phyloP scores from a whole-genome alignment of 2,329 filamentous ascomycete genomes.

The Diaporthe sp. region DNA sequence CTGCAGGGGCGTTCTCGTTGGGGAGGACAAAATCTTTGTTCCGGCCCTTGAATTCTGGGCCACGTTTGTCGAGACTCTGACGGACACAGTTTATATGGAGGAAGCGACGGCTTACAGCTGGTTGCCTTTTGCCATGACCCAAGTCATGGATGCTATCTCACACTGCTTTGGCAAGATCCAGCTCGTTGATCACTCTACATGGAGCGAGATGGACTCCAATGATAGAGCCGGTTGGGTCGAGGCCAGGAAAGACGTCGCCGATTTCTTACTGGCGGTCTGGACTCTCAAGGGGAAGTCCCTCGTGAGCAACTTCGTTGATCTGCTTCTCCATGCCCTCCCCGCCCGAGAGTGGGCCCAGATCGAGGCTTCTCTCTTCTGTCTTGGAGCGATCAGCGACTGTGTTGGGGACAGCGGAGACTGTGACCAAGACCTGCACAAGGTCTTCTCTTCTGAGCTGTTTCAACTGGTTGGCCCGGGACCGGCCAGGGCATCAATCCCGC shows the following conservation, averaged over 20 bases:
- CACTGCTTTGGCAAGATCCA: constrained; percentile 76
- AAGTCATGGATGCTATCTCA: constrained; percentile 73
- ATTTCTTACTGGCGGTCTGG: constrained; percentile 79
- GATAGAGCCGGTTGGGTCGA: constrained; percentile 76
- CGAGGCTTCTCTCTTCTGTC: constrained; percentile 70
- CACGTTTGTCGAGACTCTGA: constrained; percentile 76
- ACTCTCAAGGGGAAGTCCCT: constrained; percentile 67
- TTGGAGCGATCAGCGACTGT: constrained; percentile 75
- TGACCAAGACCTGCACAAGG: constrained; percentile 67
- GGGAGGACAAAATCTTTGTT: constrained; percentile 80
- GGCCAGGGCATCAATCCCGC: constrained; percentile 60
- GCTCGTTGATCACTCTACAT: constrained; percentile 69
- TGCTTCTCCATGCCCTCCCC: constrained; percentile 61
- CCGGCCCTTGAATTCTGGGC: constrained; percentile 85
- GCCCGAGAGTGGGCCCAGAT: constrained; percentile 66
- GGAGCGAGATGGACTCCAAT: constrained; percentile 75
- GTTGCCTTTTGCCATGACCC: constrained; percentile 66
- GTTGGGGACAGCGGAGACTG: constrained; percentile 66
- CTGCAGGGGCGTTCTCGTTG: constrained; percentile 73
- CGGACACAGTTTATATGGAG: constrained; percentile 66
- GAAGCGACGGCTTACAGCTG: constrained; percentile 60
- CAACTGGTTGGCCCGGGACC: constrained; percentile 61
- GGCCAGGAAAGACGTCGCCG: constrained; percentile 81
- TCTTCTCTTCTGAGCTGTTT: constrained; percentile 72
- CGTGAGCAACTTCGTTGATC: constrained; percentile 65